Conservation (phyloP, 306 rosid species). For the Geum urbanum region DNA sequence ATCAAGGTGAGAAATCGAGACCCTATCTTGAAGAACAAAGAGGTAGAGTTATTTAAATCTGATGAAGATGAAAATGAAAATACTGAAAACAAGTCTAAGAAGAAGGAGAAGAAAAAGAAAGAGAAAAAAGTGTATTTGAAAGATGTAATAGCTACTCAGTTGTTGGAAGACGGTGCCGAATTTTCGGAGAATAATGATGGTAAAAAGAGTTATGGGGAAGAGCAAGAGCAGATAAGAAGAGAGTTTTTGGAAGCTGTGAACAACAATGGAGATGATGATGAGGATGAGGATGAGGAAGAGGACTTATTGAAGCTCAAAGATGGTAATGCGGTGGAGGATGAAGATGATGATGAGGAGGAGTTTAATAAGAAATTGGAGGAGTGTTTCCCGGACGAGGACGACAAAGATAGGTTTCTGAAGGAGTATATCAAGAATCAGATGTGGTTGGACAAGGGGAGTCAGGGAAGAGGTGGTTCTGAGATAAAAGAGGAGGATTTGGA, state of each 20-base stretch:
- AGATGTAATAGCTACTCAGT: conserved; percentile 65
- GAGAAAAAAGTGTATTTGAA: conserved; percentile 53
- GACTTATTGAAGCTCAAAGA: conserved; percentile 46
- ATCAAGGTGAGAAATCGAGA: conserved; percentile 68
- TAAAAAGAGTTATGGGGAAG: conserved; percentile 42
- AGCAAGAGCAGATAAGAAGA: conserved; percentile 60
- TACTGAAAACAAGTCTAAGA: not conserved
- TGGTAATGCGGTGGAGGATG: conserved; percentile 1
- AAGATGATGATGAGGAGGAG: conserved; percentile 48
- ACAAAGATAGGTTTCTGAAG: conserved; percentile 49
- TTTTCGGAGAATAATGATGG: conserved; percentile 27
- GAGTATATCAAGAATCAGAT: conserved; percentile 52
- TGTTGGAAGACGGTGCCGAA: conserved; percentile 69
- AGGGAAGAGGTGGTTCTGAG: conserved; percentile 13
- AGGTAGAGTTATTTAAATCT: conserved; percentile 46
- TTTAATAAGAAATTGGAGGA: conserved; percentile 54
- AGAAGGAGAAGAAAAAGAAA: conserved; percentile 23
- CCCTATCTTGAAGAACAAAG: conserved; percentile 56
- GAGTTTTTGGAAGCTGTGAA: conserved; percentile 54
- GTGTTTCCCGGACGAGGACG: conserved; percentile 49
- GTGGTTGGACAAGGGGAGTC: conserved; percentile 51
- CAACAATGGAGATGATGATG: too few species aligned
- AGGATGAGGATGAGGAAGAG: conserved; percentile 43
- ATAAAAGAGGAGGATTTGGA: conserved; percentile 55
- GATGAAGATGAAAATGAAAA: conserved; percentile 26